A percentile compares a stretch with the other conserved stretches of the same genome.
Conservation (phyloP, 2,329 filamentous ascomycete species). For the Ceratocystis ficicola region DNA sequence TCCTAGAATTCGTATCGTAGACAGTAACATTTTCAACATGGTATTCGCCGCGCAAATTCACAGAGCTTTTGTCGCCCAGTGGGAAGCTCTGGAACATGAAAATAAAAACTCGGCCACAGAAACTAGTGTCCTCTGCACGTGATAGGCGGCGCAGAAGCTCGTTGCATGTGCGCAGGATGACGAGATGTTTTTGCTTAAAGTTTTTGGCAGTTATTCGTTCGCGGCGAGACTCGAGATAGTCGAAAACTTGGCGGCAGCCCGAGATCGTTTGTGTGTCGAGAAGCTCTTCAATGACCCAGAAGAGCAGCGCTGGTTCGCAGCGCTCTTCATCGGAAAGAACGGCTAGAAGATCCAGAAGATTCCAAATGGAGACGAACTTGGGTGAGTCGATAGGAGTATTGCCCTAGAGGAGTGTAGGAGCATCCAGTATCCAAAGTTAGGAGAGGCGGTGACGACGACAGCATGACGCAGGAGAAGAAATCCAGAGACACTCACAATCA, state of each 20-base stretch:
- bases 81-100: conserved; percentile 98
- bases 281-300: conserved; percentile 87
- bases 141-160: conserved; percentile 86
- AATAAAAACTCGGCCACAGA: conserved; percentile 94
- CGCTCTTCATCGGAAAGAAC: conserved; percentile 72
- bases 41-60: conserved; percentile 91
- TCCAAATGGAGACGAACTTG: conserved; percentile 76
- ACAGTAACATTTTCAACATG: conserved; percentile 88
- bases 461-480: too few species aligned
- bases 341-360: conserved; percentile 81
- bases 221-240: conserved; percentile 85
- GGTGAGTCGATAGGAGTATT: conserved; percentile 64
- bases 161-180: conserved; percentile 89
- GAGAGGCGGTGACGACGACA: too few species aligned
- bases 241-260: conserved; percentile 82
- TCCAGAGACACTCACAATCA: conserved; percentile 49
- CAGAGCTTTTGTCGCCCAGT: conserved; percentile 89
- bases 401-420: conserved; percentile 34
- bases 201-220: conserved; percentile 73
- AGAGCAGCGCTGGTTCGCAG: conserved; percentile 67
- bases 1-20: conserved; percentile 50
- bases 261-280: conserved; percentile 92
- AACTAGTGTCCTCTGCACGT: conserved; percentile 91
- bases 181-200: conserved; percentile 71
- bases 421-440: too few species aligned